Conservation (phyloP, 176 grass and related monocot genomes). For the Thinopyrum elongatum region DNA sequence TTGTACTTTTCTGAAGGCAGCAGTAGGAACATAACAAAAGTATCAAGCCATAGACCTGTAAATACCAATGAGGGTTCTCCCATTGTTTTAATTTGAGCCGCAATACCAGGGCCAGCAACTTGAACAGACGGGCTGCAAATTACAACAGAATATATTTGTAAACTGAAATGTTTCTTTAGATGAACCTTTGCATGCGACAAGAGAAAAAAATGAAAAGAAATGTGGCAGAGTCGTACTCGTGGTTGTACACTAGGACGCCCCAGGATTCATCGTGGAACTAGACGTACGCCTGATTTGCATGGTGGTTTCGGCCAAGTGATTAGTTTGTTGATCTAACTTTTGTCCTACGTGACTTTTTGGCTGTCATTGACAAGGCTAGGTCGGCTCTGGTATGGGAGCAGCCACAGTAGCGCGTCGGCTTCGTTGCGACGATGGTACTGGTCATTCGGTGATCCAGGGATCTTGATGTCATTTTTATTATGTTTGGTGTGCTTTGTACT, state of each 20-base stretch:
- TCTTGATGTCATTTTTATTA: not conserved
- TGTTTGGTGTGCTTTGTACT: not conserved
- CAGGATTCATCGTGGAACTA: conserved; percentile 87
- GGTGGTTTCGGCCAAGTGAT: not conserved
- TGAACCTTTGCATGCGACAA: not conserved
- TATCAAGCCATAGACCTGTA: too few species aligned
- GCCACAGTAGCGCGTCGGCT: too few species aligned
- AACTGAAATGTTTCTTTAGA: not conserved
- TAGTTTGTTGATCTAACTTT: too few species aligned
- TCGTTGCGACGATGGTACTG: fast-evolving
- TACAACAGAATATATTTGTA: not conserved
- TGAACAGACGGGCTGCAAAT: conserved; percentile 60
- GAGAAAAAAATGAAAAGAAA: not conserved
- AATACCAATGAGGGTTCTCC: too few species aligned
- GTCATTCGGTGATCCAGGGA: not conserved
- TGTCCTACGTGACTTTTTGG: too few species aligned
- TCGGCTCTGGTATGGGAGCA: not conserved
- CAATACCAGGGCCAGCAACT: conserved; percentile 43
- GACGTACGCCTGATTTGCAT: conserved; percentile 70
- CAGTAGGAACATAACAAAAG: too few species aligned
- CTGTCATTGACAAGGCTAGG: not conserved
- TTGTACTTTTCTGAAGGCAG: too few species aligned
- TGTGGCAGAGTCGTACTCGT: conserved; percentile 52
- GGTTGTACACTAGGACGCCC: conserved; percentile 72
- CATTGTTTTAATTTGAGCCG: too few species aligned